Conservation (phyloP, 1,139 yeast genomes). For the Saccharomyces pastorianus region DNA sequence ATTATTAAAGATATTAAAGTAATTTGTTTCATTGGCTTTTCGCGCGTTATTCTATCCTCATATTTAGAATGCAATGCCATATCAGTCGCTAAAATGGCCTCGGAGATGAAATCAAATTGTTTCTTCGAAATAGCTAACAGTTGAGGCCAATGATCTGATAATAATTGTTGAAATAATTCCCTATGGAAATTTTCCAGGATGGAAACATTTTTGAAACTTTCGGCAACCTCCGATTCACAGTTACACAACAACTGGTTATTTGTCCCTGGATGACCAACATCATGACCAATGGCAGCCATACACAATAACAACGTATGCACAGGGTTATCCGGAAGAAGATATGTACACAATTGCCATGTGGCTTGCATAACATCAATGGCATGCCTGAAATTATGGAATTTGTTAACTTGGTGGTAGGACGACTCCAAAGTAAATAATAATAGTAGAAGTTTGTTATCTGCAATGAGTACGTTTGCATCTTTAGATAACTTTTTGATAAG, state of each 20-base stretch:
- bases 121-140: constrained; percentile 24
- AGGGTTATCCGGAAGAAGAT: constrained; percentile 10
- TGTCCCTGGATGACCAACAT: constrained; percentile 92
- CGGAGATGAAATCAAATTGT: constrained; percentile 18
- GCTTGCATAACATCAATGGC: constrained; percentile 95
- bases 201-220: constrained; percentile 53
- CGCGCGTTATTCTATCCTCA: constrained; percentile 33
- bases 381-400: constrained; percentile 91
- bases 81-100: constrained; percentile 73
- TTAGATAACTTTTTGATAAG: constrained; percentile 18
- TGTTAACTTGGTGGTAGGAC: constrained; percentile 73
- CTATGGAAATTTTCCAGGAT: constrained; percentile 81
- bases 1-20: constrained; percentile 59
- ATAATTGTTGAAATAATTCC: constrained; percentile 56
- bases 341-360: constrained; percentile 34
- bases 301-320: constrained; percentile 35
- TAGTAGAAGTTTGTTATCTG: constrained; percentile 21
- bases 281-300: constrained; percentile 88
- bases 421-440: constrained; percentile 40
- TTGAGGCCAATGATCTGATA: constrained; percentile 57
- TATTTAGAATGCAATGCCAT: constrained; percentile 86
- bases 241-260: constrained; percentile 66
- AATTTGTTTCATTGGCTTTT: constrained; percentile 18
- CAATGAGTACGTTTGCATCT: constrained; percentile 13
- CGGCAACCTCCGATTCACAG: constrained; percentile 58